Evolutionary conservation across 306 rosid genomes (phyloP).

Genomic region (Rosa persica): DNA sequence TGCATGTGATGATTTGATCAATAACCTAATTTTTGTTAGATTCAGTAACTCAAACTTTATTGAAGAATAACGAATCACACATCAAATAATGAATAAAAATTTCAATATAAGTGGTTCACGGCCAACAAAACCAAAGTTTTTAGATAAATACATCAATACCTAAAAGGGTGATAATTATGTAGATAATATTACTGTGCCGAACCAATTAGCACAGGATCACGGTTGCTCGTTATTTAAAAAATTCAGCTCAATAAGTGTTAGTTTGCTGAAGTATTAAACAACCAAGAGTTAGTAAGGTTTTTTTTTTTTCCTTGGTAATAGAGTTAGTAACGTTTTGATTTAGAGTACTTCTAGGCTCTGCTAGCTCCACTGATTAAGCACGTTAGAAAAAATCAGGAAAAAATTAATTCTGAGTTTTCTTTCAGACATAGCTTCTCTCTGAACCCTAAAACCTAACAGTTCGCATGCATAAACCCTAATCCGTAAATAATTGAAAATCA

Average conservation of each 20-base stretch:
- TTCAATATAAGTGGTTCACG: not conserved
- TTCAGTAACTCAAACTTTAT: not conserved
- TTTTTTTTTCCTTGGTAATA: too few species aligned
- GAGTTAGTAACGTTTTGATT: too few species aligned
- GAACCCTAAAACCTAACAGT: not conserved
- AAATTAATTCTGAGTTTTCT: not conserved
- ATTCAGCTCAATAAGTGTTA: not conserved
- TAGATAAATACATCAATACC: too few species aligned
- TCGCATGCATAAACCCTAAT: not conserved
- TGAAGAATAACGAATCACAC: not conserved
- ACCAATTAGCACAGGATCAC: not conserved
- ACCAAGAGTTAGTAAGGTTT: too few species aligned
- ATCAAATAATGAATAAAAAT: not conserved
- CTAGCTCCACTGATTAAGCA: not conserved
- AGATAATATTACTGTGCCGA: not conserved
- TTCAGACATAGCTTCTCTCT: not conserved
- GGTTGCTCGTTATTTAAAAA: not conserved
- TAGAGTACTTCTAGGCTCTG: not conserved
- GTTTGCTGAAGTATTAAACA: not conserved
- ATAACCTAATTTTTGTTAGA: not conserved
- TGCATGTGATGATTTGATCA: not conserved
- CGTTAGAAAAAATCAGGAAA: not conserved
- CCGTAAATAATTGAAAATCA: constrained; percentile 11
- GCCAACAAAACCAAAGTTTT: not conserved
- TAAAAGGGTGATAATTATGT: not conserved